Conservation (phyloP, 2,329 filamentous ascomycete species). For the Trichoderma brevicompactum region DNA sequence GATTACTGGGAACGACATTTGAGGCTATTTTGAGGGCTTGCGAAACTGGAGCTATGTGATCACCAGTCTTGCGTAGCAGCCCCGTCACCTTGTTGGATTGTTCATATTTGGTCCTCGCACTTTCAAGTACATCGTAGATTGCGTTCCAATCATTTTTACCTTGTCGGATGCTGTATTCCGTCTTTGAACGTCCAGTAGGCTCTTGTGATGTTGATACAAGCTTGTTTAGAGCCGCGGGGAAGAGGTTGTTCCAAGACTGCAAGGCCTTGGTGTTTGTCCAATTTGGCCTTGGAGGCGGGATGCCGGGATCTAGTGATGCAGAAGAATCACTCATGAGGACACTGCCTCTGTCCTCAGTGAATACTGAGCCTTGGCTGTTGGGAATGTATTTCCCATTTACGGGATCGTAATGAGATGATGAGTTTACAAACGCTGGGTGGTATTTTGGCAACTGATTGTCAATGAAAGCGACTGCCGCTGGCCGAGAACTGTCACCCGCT, state of each 20-base stretch:
- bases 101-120: conserved; percentile 9
- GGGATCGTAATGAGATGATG: neutral
- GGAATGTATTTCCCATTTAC: neutral
- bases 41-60: neutral
- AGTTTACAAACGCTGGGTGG: neutral
- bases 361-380: neutral
- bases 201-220: neutral
- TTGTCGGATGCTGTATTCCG: conserved; percentile 3
- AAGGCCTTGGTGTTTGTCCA: neutral
- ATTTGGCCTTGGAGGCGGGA: neutral
- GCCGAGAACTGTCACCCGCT: neutral
- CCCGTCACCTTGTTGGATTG: neutral
- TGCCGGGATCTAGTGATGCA: neutral
- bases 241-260: conserved; percentile 10
- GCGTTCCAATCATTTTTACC: neutral
- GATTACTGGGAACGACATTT: neutral
- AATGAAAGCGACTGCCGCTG: conserved; percentile 1
- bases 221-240: neutral
- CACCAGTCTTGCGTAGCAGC: neutral
- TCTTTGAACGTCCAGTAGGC: neutral
- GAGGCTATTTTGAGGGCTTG: neutral
- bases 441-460: conserved; percentile 8
- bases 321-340: neutral
- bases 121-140: neutral
- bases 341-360: neutral